Conservation (phyloP, 2,329 filamentous ascomycete species). For the Delphinella strobiligena region DNA sequence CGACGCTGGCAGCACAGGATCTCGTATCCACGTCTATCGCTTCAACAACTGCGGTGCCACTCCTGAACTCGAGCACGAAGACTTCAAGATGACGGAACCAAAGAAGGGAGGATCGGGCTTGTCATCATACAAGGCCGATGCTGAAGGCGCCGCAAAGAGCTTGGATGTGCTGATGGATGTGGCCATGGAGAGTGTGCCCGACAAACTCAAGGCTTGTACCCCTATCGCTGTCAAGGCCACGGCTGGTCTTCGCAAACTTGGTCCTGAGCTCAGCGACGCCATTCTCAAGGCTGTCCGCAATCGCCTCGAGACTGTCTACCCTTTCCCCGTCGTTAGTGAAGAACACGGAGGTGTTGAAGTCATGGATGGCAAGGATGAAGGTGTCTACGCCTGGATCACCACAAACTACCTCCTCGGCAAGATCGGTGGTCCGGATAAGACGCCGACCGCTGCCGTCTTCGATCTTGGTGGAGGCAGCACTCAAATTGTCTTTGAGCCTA, state of each 20-base stretch:
- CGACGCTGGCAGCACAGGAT: conserved; percentile 94
- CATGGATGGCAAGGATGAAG: conserved; percentile 95
- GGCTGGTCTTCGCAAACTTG: conserved; percentile 80
- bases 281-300: conserved; percentile 77
- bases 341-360: conserved; percentile 83
- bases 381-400: conserved; percentile 98
- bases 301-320: conserved; percentile 77
- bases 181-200: conserved; percentile 72
- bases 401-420: conserved; percentile 97
- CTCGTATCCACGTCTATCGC: conserved; percentile 94
- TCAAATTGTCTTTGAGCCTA: conserved; percentile 97
- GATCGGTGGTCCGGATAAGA: conserved; percentile 85
- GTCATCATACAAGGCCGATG: conserved; percentile 77
- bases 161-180: conserved; percentile 79
- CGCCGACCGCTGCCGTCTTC: conserved; percentile 84
- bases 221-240: conserved; percentile 97
- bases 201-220: conserved; percentile 80
- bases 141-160: conserved; percentile 77
- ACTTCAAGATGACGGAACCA: conserved; percentile 89
- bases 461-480: conserved; percentile 95
- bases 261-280: conserved; percentile 63
- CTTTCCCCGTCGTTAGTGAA: conserved; percentile 82
- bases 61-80: conserved; percentile 86
- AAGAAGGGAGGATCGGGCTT: conserved; percentile 65
- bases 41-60: conserved; percentile 97